phyloP scores from a whole-genome alignment of 106 monocot species.

The Hemerocallis citrina region DNA sequence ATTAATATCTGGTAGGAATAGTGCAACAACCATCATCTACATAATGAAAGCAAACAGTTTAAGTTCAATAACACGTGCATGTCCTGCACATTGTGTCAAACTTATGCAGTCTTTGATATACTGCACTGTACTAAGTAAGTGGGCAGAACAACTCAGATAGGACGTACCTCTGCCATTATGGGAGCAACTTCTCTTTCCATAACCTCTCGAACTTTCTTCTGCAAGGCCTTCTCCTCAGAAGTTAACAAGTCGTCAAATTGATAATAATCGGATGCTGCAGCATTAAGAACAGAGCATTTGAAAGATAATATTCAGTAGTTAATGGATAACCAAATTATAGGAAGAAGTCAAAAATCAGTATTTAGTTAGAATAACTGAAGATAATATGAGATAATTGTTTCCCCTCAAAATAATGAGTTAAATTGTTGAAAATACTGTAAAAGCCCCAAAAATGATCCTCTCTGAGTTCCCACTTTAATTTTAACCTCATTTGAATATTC shows the following conservation, averaged over 20 bases:
- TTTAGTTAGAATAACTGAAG: background rate
- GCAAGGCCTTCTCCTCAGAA: slow-evolving; percentile 48
- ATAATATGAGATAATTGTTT: background rate
- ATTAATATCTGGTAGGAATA: background rate
- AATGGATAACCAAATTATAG: background rate
- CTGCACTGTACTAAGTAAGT: too few species aligned
- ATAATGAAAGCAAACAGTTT: background rate
- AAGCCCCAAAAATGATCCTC: too few species aligned
- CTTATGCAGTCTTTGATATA: background rate
- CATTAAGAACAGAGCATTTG: background rate
- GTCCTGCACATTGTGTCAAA: background rate
- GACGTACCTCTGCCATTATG: slow-evolving; percentile 71
- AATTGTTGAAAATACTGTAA: background rate
- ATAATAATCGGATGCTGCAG: slow-evolving; percentile 80
- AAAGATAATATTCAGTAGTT: background rate
- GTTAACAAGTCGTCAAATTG: slow-evolving; percentile 80
- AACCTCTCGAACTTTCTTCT: slow-evolving; percentile 49
- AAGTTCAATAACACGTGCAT: background rate
- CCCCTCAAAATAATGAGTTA: background rate
- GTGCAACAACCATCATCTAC: background rate
- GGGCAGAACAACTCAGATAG: background rate
- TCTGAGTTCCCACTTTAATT: too few species aligned
- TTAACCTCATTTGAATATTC: too few species aligned
- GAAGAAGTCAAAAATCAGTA: background rate
- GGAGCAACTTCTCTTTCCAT: slow-evolving; percentile 94